Conservation (phyloP, 73 alveolate genomes). For the Blepharisma stoltei region DNA sequence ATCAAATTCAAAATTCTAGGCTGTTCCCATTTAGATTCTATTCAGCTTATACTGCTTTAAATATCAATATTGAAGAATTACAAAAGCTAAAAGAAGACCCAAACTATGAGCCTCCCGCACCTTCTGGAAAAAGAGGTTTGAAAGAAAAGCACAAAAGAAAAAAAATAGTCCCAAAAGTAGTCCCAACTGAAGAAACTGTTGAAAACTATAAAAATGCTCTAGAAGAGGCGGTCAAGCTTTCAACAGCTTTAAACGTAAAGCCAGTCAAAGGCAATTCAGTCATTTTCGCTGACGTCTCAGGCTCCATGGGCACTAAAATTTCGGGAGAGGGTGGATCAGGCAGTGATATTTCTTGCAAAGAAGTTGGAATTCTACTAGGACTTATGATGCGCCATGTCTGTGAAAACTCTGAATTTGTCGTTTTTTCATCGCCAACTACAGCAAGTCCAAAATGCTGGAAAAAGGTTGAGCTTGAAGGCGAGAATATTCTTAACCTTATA, state of each 20-base stretch:
- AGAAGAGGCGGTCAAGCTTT: constrained; percentile 27
- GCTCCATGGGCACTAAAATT: constrained; percentile 13
- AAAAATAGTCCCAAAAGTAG: neutral
- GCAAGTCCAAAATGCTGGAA: constrained; percentile 28
- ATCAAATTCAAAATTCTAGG: constrained; percentile 24
- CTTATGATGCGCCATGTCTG: constrained; percentile 22
- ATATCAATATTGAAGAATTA: neutral
- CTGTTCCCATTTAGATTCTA: constrained; percentile 39
- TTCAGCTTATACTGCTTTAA: constrained; percentile 28
- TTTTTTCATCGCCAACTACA: neutral
- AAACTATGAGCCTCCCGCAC: neutral
- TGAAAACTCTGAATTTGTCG: constrained; percentile 1
- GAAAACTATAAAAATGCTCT: constrained; percentile 19
- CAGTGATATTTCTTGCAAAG: constrained; percentile 8
- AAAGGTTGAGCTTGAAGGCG: constrained; percentile 28
- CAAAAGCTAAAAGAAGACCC: constrained; percentile 23
- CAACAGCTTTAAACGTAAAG: constrained; percentile 2
- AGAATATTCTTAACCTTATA: constrained; percentile 2
- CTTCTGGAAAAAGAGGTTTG: neutral
- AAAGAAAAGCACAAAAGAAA: neutral
- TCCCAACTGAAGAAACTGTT: constrained; percentile 9
- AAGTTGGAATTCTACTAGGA: neutral
- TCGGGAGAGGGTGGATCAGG: neutral
- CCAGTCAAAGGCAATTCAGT: constrained; percentile 16
- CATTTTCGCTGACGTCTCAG: constrained; percentile 17